Evolutionary conservation across 208 protist genomes (phyloP).

Genomic region (Plasmodiophora brassicae): DNA sequence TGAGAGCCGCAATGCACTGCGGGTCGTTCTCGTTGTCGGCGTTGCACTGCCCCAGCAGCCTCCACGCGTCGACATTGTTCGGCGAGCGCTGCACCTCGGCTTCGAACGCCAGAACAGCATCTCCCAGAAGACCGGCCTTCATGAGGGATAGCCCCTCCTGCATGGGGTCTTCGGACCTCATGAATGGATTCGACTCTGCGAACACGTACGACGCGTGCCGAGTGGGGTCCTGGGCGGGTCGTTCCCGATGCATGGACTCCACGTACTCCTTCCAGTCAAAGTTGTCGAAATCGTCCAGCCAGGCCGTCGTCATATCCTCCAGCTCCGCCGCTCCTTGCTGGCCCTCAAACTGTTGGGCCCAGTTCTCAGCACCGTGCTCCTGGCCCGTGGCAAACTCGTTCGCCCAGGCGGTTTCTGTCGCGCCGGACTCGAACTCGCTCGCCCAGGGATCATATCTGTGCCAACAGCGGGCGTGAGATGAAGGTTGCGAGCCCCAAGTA

Average conservation of each 20-base stretch:
- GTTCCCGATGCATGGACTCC: background rate
- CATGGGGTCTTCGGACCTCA: background rate
- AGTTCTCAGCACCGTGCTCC: background rate
- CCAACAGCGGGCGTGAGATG: no score
- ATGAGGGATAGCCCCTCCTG: background rate
- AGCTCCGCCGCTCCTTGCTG: background rate
- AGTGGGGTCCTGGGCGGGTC: background rate
- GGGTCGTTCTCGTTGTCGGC: constrained; percentile 33
- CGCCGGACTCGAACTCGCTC: background rate
- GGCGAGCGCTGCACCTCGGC: background rate
- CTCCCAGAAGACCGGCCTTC: background rate
- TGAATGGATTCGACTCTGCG: background rate
- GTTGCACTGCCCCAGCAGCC: constrained; percentile 29
- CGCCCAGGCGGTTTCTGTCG: background rate
- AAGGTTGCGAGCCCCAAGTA: no score
- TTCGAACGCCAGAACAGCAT: constrained; percentile 35
- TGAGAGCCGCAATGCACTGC: constrained; percentile 9
- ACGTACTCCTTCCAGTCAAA: constrained; percentile 27
- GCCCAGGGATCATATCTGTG: no score
- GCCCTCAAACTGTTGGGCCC: background rate
- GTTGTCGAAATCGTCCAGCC: constrained; percentile 6
- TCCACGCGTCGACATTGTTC: constrained; percentile 23
- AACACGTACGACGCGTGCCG: background rate
- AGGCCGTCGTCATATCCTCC: background rate
- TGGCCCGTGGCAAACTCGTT: background rate